Evolutionary conservation across 805 yeast species (phyloP).

Genomic region (Starmerella ratchasimensis): DNA sequence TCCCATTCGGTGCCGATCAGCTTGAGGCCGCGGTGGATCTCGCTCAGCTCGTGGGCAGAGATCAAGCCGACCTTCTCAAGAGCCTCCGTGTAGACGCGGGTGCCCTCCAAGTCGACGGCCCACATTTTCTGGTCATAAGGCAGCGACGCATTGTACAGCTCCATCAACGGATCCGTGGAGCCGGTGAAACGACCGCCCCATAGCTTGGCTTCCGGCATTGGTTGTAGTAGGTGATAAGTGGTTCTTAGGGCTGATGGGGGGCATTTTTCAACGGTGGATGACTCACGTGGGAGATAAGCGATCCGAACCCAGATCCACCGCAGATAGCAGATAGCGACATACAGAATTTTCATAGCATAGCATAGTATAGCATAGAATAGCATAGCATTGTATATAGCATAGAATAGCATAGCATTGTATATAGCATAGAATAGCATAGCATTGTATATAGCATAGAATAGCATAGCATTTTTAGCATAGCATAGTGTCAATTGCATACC

Average conservation of each 20-base stretch:
- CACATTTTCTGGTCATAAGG: constrained; percentile 95
- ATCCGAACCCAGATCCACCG: too few species aligned
- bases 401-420: too few species aligned
- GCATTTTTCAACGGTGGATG: not conserved
- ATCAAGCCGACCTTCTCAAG: constrained; percentile 64
- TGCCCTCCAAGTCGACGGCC: constrained; percentile 85
- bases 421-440: too few species aligned
- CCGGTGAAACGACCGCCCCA: constrained; percentile 99
- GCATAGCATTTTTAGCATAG: too few species aligned
- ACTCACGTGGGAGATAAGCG: too few species aligned
- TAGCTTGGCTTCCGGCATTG: constrained; percentile 49
- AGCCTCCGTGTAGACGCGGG: constrained; percentile 84
- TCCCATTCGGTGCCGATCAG: constrained; percentile 72
- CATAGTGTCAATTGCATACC: too few species aligned
- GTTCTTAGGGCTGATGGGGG: too few species aligned
- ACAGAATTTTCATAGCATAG: too few species aligned
- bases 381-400: too few species aligned
- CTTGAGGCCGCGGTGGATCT: constrained; percentile 73
- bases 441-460: too few species aligned
- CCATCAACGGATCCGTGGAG: constrained; percentile 94
- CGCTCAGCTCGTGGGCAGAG: constrained; percentile 54
- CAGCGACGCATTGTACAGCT: constrained; percentile 86
- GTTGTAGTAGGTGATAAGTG: not conserved
- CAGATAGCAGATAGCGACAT: too few species aligned
- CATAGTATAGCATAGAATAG: too few species aligned